Conservation (phyloP, 257 asterid genomes). For the Jaltomata sinuosa region DNA sequence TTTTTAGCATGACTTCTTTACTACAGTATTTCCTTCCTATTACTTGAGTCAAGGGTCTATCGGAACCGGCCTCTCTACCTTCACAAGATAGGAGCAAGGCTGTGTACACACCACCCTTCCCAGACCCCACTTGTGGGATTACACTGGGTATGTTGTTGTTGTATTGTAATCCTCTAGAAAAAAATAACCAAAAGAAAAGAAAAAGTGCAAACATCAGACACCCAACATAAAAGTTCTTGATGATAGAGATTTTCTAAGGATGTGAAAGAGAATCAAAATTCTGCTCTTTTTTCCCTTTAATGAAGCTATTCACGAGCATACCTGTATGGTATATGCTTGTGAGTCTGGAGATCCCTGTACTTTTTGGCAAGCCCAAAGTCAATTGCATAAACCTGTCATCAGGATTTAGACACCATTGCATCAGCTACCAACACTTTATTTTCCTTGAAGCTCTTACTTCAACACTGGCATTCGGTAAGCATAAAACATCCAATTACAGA, state of each 20-base stretch:
- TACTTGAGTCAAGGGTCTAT: no score
- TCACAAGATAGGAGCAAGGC: no score
- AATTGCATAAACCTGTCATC: constrained; percentile 28
- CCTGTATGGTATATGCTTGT: constrained; percentile 45
- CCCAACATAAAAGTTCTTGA: background rate
- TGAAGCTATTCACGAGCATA: background rate
- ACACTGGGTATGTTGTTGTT: no score
- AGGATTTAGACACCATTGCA: background rate
- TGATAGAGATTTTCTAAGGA: background rate
- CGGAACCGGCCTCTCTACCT: no score
- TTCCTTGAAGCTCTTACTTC: background rate
- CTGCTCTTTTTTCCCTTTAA: background rate
- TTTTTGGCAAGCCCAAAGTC: constrained; percentile 43
- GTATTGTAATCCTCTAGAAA: background rate
- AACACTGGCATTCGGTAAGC: background rate
- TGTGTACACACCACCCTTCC: no score
- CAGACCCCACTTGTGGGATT: no score
- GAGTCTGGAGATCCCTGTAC: constrained; percentile 39
- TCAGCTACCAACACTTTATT: background rate
- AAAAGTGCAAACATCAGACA: background rate
- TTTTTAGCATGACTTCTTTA: no score
- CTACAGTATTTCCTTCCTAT: no score
- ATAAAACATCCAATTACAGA: background rate
- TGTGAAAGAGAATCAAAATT: background rate
- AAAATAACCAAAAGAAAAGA: background rate